phyloP scores from a whole-genome alignment of 495 filamentous ascomycete species.

The Penicillium turbatum region DNA sequence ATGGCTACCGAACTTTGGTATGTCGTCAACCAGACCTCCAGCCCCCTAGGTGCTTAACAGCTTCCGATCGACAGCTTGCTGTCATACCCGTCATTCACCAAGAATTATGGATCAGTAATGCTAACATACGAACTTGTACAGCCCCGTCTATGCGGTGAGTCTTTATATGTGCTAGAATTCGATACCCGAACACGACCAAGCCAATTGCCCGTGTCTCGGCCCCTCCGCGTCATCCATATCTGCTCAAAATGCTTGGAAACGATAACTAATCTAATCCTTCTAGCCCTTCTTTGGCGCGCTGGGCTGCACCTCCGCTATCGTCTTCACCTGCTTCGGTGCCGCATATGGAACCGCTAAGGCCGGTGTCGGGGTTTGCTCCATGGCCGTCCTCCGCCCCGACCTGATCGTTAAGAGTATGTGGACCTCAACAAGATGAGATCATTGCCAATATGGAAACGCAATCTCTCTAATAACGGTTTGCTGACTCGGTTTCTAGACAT shows the following conservation, averaged over 20 bases:
- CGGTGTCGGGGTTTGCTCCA: slow-evolving; percentile 95
- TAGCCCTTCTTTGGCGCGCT: slow-evolving; percentile 99
- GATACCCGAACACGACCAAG: slow-evolving; percentile 4
- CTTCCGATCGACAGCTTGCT: slow-evolving; percentile 26
- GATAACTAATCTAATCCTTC: slow-evolving; percentile 26
- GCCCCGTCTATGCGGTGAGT: slow-evolving; percentile 99
- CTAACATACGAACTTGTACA: slow-evolving; percentile 46
- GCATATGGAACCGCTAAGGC: slow-evolving; percentile 99
- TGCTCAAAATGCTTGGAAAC: slow-evolving; percentile 3
- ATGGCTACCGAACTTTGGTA: slow-evolving; percentile 67
- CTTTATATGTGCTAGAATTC: slow-evolving; percentile 12
- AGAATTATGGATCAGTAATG: slow-evolving; percentile 20
- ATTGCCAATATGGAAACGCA: not conserved
- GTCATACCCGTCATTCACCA: slow-evolving; percentile 5
- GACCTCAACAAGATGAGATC: not conserved
- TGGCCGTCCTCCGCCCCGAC: slow-evolving; percentile 96
- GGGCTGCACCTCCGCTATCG: slow-evolving; percentile 96
- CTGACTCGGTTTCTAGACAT: slow-evolving; percentile 63
- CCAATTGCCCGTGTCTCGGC: slow-evolving; percentile 16
- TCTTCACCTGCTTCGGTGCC: slow-evolving; percentile 98
- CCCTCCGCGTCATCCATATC: slow-evolving; percentile 10
- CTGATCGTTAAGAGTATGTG: slow-evolving; percentile 97
- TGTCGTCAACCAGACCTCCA: slow-evolving; percentile 35
- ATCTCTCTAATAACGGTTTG: not conserved
- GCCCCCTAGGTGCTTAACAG: slow-evolving; percentile 30